Evolutionary conservation across 23 red algal species (phyloP), one percentile per base, ranked within the genome.

Genomic region (Cyanidium caldarium): DNA sequence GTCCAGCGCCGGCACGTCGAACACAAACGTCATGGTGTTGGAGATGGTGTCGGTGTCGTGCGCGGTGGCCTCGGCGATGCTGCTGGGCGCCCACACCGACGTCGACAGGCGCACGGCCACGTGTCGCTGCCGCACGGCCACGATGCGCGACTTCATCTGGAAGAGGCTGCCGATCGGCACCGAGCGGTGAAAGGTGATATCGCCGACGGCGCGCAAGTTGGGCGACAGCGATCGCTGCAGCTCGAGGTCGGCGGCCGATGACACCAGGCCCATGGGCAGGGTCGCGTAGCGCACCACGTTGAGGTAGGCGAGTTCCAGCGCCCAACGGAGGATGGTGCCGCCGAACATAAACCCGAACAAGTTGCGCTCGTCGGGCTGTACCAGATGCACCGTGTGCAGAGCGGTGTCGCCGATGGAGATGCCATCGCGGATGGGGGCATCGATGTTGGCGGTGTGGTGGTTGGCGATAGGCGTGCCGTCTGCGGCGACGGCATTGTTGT

Each of bases 341-440:
- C 70, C 70, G 43, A 75, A 75, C 7, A 61, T 75, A 23, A 75
- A 75, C 14, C 70, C 70, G 58, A 61, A 75, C 40, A 75, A 39
- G 41, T 75, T 75, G 36, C 70, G 46, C 7, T 46, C 70, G 43
- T 75, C 70, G 15, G 70, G 70, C 37, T 61, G 70, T 34, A 75
- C 58, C 36, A 75, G 38, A 75, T 75, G 70, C 31, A 61, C 38
- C 20, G 70, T 61, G 1, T 39, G 51, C 51, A 61, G 19, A 16
- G 23, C 21, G 51, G 51, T 61, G n/a, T 61, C 51, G 23, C 31
- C 51, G 23, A 61, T 61, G 21, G 51, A 61, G 13, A 61, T 28
- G 51, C n/a, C 19, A n/a, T n/a, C n/a, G n/a, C n/a, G n/a, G n/a
- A n/a, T n/a, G n/a, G n/a, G n/a, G n/a, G n/a, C n/a, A n/a, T n/a